Conservation (phyloP, 225 moss, liverwort and hornwort species). For the Anthoceros angustus region DNA sequence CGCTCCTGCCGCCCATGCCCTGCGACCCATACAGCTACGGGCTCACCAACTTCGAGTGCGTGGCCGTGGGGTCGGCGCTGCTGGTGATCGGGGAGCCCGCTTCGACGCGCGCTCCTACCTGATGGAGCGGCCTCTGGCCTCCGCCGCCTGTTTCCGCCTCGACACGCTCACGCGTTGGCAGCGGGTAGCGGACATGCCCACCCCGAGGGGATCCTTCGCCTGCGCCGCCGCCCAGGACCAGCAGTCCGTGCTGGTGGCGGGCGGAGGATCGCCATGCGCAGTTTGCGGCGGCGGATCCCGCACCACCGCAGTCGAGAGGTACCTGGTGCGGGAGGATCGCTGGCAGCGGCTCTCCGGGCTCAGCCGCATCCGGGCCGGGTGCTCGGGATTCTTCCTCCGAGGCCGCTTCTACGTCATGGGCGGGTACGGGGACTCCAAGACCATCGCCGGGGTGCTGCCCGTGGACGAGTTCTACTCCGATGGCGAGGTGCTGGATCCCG, state of each 20-base stretch:
- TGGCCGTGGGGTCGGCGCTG: constrained; percentile 28
- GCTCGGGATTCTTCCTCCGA: constrained; percentile 34
- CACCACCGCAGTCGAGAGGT: constrained; percentile 29
- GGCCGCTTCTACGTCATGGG: constrained; percentile 53
- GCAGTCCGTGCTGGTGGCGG: constrained; percentile 30
- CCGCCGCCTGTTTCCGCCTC: constrained; percentile 37
- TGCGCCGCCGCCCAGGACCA: constrained; percentile 28
- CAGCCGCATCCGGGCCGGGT: constrained; percentile 45
- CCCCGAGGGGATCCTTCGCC: constrained; percentile 42
- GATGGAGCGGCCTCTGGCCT: constrained; percentile 49
- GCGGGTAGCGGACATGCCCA: constrained; percentile 35
- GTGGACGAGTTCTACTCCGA: constrained; percentile 51
- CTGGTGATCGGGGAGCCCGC: constrained; percentile 44
- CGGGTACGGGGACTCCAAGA: constrained; percentile 49
- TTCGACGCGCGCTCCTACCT: constrained; percentile 52
- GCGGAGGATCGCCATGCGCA: constrained; percentile 51
- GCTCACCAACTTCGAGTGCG: constrained; percentile 58
- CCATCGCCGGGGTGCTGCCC: constrained; percentile 52
- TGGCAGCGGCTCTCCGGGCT: constrained; percentile 27
- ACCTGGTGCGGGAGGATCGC: constrained; percentile 26
- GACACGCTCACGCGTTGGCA: constrained; percentile 34
- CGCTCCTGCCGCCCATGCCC: constrained; percentile 46
- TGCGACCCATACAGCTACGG: constrained; percentile 51
- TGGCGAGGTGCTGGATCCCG: constrained; percentile 44
- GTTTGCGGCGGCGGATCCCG: constrained; percentile 44